Evolutionary conservation across 1,284 basidiomycete genomes (phyloP), one percentile per base, ranked within the genome.

Genomic region (Ceraceosorus guamensis): DNA sequence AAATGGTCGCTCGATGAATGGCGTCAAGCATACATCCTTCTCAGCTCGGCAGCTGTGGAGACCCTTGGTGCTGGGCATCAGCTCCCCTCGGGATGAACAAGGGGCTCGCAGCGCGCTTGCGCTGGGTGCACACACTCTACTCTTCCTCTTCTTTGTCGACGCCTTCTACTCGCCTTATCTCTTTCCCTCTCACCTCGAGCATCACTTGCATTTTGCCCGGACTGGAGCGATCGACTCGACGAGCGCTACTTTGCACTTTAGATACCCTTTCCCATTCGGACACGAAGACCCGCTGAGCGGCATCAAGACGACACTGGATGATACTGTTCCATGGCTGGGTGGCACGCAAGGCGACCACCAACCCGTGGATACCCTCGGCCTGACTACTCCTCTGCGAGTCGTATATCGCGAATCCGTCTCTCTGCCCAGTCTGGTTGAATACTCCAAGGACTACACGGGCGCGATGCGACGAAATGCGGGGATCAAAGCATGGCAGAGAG

Each of bases 181-280:
- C 44, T 76, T 72, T 50, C 72, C 73, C 4, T 75, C 73, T 5
- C 67, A 72, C 59, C 67, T 61, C 60, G 71, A 70, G 31, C 65
- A 69, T 60, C 65, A 66, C 48, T 65, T 76, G 13, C 46, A 61
- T 5, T 73, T 76, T 49, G 66, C 68, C n/a, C 67, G 72, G 41
- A 63, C 67, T 8, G 73, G 71, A 24, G 66, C 66, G 14, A 45
- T 76, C 11, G 62, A 67, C 5, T 68, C 73, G 0, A 69, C 62
- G 0, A 53, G 48, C 11, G 71, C 71, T 46, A 70, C 63, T 46
- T 35, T 76, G 11, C 73, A 76, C 44, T 57, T 76, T 3, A 65
- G 73, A 48, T 76, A 67, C 52, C 73, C 52, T 8, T 53, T 46
- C 46, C 52, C 52, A 11, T 30, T 55, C 7, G 47, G 55, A 16